Conservation (phyloP, 2,329 filamentous ascomycete genomes). For the Lasiodiplodia theobromae region DNA sequence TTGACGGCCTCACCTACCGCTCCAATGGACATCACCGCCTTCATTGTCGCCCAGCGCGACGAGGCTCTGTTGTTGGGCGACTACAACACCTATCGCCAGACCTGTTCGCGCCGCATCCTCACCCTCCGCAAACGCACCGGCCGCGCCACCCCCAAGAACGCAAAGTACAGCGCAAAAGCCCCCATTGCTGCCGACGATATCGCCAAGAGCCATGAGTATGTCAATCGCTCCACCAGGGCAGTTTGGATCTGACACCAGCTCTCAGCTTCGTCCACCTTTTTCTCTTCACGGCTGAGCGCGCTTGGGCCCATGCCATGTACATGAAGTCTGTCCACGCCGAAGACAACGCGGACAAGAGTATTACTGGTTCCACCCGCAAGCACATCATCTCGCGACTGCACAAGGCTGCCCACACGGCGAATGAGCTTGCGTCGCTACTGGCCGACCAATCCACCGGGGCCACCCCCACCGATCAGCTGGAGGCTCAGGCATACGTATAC, state of each 20-base stretch:
- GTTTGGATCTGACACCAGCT: not conserved
- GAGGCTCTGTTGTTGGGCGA: slow-evolving; percentile 87
- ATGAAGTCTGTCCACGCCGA: slow-evolving; percentile 85
- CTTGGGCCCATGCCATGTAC: slow-evolving; percentile 95
- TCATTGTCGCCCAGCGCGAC: slow-evolving; percentile 79
- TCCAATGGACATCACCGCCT: slow-evolving; percentile 87
- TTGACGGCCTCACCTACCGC: not conserved
- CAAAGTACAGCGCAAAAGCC: slow-evolving; percentile 79
- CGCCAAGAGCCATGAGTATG: slow-evolving; percentile 76
- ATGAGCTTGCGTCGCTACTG: slow-evolving; percentile 71
- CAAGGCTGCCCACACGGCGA: slow-evolving; percentile 77
- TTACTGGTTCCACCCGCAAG: slow-evolving; percentile 78
- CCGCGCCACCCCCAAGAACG: slow-evolving; percentile 81
- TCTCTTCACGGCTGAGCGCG: slow-evolving; percentile 84
- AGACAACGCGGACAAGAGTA: slow-evolving; percentile 74
- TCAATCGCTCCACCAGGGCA: slow-evolving; percentile 26
- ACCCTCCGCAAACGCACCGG: slow-evolving; percentile 85
- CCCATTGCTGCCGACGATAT: slow-evolving; percentile 78
- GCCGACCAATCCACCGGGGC: slow-evolving; percentile 69
- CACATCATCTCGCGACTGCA: slow-evolving; percentile 88
- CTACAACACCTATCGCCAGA: slow-evolving; percentile 82
- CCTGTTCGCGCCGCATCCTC: slow-evolving; percentile 81
- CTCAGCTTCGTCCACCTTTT: slow-evolving; percentile 77
- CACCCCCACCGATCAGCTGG: slow-evolving; percentile 74
- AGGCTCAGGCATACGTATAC: slow-evolving; percentile 83